Evolutionary conservation across 257 asterid genomes (phyloP), one percentile per base, ranked within the genome.

Genomic region (Apocynum venetum): DNA sequence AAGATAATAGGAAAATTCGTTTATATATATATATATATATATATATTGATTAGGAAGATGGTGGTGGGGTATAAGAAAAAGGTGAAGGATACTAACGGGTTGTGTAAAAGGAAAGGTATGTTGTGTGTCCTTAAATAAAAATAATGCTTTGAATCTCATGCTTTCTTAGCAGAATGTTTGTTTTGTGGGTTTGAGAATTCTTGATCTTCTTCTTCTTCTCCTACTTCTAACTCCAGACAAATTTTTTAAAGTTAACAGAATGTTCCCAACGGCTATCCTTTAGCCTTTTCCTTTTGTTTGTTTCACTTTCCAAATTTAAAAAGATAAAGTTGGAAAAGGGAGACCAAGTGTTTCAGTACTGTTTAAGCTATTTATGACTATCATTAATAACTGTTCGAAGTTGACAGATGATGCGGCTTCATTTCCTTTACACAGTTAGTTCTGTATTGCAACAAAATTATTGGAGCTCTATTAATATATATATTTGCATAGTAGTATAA

Each of bases 61-160:
- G 9, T 8, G 66, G 74, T 72, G 82, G 71, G 81, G 79, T 55
- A 72, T 68, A 61, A 74, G 78, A 79, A 73, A 69, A 56, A 55
- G 20, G 41, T 53, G 53, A 61, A 60, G 76, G 74, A 78, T 80
- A 83, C 68, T 40, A 76, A 73, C 71, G 82, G 75, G 71, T 80
- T 78, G 82, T 87, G 91, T 87, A 81, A 85, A 85, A 89, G 85
- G 81, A 73, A 85, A 83, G 86, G 76, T 75, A 84, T 81, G 71
- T 75, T 65, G 78, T 82, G 1, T 78, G 79, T 78, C 78, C 59
- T 59, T 77, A 36, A 78, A 77, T 57, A 12, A 15, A 36, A 80
- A 43, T 4, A 53, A 53, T 13, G n/a, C 66, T 59, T 59, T 59
- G 66, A 59, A 59, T 59, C 71, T 73, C 66, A 75, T 73, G 63